Evolutionary conservation across 352 stramenopile species (phyloP), one percentile per base, ranked within the genome.

Genomic region (Phytophthora palmivora): DNA sequence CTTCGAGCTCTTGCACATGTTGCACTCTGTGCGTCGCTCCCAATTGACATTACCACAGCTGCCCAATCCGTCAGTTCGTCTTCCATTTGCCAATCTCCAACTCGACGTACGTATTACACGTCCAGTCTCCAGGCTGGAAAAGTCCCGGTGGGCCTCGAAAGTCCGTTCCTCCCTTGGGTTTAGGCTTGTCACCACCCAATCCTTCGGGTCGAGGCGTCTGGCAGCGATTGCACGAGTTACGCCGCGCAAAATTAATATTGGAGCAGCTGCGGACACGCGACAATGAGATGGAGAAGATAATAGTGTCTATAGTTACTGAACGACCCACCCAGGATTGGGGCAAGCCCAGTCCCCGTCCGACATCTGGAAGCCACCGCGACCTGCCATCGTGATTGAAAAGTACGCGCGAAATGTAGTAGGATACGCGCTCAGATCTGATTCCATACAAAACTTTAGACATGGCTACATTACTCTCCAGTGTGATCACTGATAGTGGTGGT

Each of bases 41-140:
- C 87, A 95, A 60, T 95, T 95, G 32, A 94, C 74, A 38, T 95
- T 95, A 21, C 87, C 87, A 53, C 87, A 95, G 34, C 86, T 94
- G 37, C 28, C 37, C 19, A 34, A 6, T 51, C 37, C 19, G 24
- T 39, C 37, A 62, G 16, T 30, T 45, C 19, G 18, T 21, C 12
- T 12, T 39, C 3, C 32, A 53, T 11, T 32, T 33, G 14, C n/a
- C 26, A 33, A 37, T 10, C 39, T 33, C 12, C 48, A 47, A n/a
- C 4, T 15, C 19, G 10, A 59, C 78, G 24, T 84, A 94, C 84
- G 85, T 89, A 54, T 75, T 88, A 58, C 87, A 95, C 1, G 84
- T 76, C 87, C 87, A 95, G 51, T 95, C 87, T 32, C 82, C 79
- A 14, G 85, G 65, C 52, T 94, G 82, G 58, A 94, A 94, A 53